Base-by-base conservation (phyloP, 2,329 filamentous ascomycete species). In the Eutypella sp. region DNA sequence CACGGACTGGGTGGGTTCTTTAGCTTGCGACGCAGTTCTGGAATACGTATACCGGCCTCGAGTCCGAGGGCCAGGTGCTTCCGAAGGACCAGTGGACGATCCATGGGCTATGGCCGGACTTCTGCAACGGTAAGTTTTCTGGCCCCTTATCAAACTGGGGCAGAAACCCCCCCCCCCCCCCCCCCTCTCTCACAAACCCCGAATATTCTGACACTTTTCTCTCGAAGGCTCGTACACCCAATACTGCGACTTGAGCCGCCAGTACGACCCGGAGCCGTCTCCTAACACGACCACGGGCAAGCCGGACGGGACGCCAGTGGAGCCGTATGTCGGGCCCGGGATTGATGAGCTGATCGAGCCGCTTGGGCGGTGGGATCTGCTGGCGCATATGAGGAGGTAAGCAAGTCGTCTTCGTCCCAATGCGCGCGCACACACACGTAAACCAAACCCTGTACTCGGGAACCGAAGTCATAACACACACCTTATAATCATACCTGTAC, bases 271-370 rank as follows among this genome's bases (percentile, higher is more conserved):
- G 1, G 57, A 62, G 13, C 79, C 79, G 0, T 73, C 71, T 0
- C 81, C 82, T 22, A 85, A 84, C 63, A 84, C 81, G 6, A 85
- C 82, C 5, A 80, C 72, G 34, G 76, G 77, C 31, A 72, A 69
- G 3, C 64, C 73, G 1, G 70, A 70, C 44, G 79, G 78, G 23
- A 72, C 63, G 1, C 67, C 71, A 2, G 79, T 86, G 1, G 73
- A 74, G 1, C 64, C 79, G 0, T 85, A 82, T 64, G 79, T 60
- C 2, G 82, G 82, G 2, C 68, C 75, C 9, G 68, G 71, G 44
- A 78, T 86, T 51, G 73, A 70, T 49, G 76, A 73, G 10, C 84
- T 82, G 67, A 68, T 85, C 45, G 68, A 71, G 55, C 67, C 73
- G 0, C 78, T 83, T 53, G 78, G 76, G 47, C 76, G 74, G 52